Base-by-base conservation (phyloP, 1,284 basidiomycete species). In the Pseudozyma pruni region DNA sequence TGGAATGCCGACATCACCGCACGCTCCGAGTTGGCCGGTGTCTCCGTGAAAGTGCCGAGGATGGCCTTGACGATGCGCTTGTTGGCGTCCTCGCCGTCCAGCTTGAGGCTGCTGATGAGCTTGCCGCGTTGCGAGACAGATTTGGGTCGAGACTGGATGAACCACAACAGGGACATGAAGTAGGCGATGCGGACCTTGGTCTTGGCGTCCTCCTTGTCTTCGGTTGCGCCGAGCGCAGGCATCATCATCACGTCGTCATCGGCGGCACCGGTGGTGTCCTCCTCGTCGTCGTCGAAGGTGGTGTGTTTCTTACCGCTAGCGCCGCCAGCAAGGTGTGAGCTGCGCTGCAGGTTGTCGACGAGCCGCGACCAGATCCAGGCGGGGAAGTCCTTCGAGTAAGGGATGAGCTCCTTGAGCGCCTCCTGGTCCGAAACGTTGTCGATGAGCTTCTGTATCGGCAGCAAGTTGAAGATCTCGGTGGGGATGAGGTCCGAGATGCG, bases 401-500 rank as follows among this genome's bases (percentile, higher is more conserved):
- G 67, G 4, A 70, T 25, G 8, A 56, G 56, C 41, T 70, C 49
- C 37, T 60, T 50, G 43, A 70, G 54, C 27, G 52, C 60, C 3
- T 58, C 56, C 23, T 39, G 19, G 10, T 70, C 67, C 52, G 38
- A 20, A 9, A 60, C 58, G 29, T 38, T 59, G 51, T 67, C 62
- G 29, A 72, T 67, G 34, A 72, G 58, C 54, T 60, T 62, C 37
- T 67, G 50, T 49, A 72, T 59, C 57, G 69, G 63, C 38, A 81
- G 47, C 25, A 60, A 59, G 5, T 42, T 53, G 33, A 74, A 66
- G 37, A 81, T 56, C 2, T 63, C 52, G 4, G 58, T 17, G 3
- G 77, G 73, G 42, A 81, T 72, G 27, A 81, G 60, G 22, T 66
- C 57, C 17, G 62, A 44, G 33, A 81, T 59, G 20, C 78, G 59